Conservation (phyloP, 1,284 basidiomycete species). For the Sparassis latifolia region DNA sequence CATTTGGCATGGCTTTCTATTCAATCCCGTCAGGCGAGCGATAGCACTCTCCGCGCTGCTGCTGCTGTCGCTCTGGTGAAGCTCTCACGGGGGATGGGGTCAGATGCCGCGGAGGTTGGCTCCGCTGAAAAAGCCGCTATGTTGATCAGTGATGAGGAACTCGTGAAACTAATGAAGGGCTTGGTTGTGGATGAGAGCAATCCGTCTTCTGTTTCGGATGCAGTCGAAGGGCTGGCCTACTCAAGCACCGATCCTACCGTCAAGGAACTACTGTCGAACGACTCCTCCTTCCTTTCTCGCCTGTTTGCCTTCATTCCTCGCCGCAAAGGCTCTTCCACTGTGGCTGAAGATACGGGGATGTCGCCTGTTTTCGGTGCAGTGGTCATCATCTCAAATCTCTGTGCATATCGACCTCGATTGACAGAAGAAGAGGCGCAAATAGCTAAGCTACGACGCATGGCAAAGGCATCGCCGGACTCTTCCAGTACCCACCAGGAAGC, state of each 20-base stretch:
- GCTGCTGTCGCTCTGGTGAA: conserved; percentile 77
- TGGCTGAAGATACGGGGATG: conserved; percentile 30
- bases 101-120: conserved; percentile 36
- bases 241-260: conserved; percentile 61
- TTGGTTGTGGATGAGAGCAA: conserved; percentile 40
- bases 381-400: conserved; percentile 70
- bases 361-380: conserved; percentile 73
- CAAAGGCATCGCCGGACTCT: conserved; percentile 34
- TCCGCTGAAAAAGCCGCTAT: conserved; percentile 23
- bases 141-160: conserved; percentile 33
- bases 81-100: conserved; percentile 50
- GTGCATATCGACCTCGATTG: conserved; percentile 60
- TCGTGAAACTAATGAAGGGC: conserved; percentile 52
- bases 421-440: conserved; percentile 79
- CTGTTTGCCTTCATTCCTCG: conserved; percentile 57
- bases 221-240: conserved; percentile 81
- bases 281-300: conserved; percentile 48
- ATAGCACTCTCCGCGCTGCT: conserved; percentile 47
- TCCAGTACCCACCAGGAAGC: conserved; percentile 27
- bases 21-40: conserved; percentile 42
- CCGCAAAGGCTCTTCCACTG: conserved; percentile 31
- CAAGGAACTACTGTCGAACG: conserved; percentile 58
- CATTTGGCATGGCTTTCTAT: conserved; percentile 56
- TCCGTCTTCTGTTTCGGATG: conserved; percentile 45
- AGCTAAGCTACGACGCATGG: conserved; percentile 69